phyloP scores from a whole-genome alignment of 768 basidiomycete genomes.

The Cystofilobasidium macerans region DNA sequence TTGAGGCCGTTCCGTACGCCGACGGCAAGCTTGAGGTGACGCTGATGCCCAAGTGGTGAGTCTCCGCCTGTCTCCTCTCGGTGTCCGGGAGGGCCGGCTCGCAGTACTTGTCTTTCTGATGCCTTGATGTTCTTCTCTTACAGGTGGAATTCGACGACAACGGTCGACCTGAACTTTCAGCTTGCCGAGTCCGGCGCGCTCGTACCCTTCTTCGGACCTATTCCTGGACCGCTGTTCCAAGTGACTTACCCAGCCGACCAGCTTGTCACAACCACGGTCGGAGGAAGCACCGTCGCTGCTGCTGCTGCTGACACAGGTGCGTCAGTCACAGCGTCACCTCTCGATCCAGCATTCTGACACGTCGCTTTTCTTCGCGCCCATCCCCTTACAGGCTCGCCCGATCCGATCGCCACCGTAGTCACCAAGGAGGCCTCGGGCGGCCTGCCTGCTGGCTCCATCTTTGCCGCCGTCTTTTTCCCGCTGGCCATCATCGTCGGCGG shows the following conservation, averaged over 20 bases:
- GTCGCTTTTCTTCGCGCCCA: not conserved
- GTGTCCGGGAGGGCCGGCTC: not conserved
- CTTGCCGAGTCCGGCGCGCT: not conserved
- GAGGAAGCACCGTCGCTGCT: constrained; percentile 4
- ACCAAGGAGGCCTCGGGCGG: not conserved
- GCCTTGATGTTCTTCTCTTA: too few relatives aligned
- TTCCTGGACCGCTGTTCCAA: constrained; percentile 11
- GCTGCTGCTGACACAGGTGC: not conserved
- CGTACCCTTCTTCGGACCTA: not conserved
- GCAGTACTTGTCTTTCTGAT: too few relatives aligned
- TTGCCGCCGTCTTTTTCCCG: constrained; percentile 17
- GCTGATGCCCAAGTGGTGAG: constrained; percentile 20
- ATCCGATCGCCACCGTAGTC: constrained; percentile 3
- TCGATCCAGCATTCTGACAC: too few relatives aligned
- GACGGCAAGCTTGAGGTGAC: constrained; percentile 5
- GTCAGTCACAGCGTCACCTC: not conserved
- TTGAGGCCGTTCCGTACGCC: not conserved
- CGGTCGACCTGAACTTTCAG: not conserved
- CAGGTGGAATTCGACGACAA: constrained; percentile 1
- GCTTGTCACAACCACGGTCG: constrained; percentile 1
- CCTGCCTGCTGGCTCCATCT: constrained; percentile 14
- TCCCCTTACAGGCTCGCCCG: not conserved
- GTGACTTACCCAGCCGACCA: constrained; percentile 17
- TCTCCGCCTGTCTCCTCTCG: not conserved
- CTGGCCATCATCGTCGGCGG: constrained; percentile 9